Conservation (phyloP, 108 stramenopile genomes). For the Cyclotella kingstonii region DNA sequence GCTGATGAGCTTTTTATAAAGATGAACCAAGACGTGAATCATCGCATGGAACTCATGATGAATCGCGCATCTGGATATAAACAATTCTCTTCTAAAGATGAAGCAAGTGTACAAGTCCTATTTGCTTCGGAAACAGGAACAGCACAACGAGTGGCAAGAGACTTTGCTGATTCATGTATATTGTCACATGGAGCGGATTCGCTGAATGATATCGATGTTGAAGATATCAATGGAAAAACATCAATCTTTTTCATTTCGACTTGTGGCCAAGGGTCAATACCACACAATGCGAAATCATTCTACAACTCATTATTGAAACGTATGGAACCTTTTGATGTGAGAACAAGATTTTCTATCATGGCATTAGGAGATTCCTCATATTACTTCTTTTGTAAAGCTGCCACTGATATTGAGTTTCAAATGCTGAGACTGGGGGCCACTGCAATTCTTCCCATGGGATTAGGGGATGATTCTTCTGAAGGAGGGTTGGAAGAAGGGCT, state of each 20-base stretch:
- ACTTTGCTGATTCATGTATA: constrained; percentile 62
- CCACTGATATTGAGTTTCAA: constrained; percentile 40
- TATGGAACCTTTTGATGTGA: constrained; percentile 49
- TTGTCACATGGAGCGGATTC: constrained; percentile 51
- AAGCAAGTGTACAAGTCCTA: constrained; percentile 53
- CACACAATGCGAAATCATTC: constrained; percentile 54
- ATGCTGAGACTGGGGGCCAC: constrained; percentile 57
- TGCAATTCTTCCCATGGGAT: constrained; percentile 38
- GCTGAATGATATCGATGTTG: constrained; percentile 55
- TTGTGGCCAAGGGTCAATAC: constrained; percentile 63
- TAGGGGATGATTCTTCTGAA: constrained; percentile 59
- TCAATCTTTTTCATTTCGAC: constrained; percentile 60
- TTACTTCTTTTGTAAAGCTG: constrained; percentile 65
- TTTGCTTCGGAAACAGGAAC: constrained; percentile 64
- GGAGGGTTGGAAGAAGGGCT: constrained; percentile 58
- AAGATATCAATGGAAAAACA: constrained; percentile 55
- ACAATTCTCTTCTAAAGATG: constrained; percentile 45
- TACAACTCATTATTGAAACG: constrained; percentile 45
- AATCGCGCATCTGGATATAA: constrained; percentile 58
- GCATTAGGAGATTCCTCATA: constrained; percentile 60
- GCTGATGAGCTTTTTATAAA: constrained; percentile 55
- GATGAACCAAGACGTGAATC: constrained; percentile 59
- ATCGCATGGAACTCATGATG: constrained; percentile 58
- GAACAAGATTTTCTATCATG: constrained; percentile 52
- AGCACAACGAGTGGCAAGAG: constrained; percentile 50